These are phyloP conservation scores for Podochytrium sp. DNA, from an alignment of 192 early-diverging fungal species.

Conservation along the genomic window DNA sequence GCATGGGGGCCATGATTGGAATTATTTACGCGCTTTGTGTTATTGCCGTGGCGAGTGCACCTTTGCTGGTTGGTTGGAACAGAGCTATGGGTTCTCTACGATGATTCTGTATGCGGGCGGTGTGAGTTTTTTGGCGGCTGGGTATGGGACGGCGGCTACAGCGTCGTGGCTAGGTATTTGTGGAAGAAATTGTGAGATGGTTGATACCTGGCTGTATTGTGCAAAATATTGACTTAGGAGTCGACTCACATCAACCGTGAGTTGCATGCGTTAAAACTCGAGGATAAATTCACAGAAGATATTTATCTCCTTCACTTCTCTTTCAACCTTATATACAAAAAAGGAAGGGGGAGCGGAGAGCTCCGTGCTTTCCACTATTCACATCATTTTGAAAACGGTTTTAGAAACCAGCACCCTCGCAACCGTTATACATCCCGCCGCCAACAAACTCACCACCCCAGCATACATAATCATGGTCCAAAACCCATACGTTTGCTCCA, in stretches of 20 bases:
- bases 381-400: background rate
- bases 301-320: too few relatives aligned
- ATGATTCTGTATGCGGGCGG: constrained; percentile 10
- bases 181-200: background rate
- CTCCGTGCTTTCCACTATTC: too few relatives aligned
- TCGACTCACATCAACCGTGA: too few relatives aligned
- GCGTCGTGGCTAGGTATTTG: background rate
- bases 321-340: too few relatives aligned
- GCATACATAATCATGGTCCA: constrained; percentile 24
- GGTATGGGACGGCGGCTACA: background rate
- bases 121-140: background rate
- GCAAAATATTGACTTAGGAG: too few relatives aligned
- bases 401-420: background rate
- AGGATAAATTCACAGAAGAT: too few relatives aligned
- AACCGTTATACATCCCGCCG: background rate
- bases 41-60: constrained; percentile 27
- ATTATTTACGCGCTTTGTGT: constrained; percentile 17
- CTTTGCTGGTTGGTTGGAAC: constrained; percentile 1
- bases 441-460: background rate
- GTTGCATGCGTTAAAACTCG: too few relatives aligned
- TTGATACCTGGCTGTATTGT: too few relatives aligned
- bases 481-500: background rate
- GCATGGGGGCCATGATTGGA: constrained; percentile 19
- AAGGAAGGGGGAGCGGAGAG: too few relatives aligned
- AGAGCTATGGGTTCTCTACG: background rate